A percentile compares a stretch with the other conserved stretches of the same genome.
Evolutionary conservation across 225 moss, liverwort and hornwort species (phyloP).

Genomic region (Antitrichia curtipendula): DNA sequence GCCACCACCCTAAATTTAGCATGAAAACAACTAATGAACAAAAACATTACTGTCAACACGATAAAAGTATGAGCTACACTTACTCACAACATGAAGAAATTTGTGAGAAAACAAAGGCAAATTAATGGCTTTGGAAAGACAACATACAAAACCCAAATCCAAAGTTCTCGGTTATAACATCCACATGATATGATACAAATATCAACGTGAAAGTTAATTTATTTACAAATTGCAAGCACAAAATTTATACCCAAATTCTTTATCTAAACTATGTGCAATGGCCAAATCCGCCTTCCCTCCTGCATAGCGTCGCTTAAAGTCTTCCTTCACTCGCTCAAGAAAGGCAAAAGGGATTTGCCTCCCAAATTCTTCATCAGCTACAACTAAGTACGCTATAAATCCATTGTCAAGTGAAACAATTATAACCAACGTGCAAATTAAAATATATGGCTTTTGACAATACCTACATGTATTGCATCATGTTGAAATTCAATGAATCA

Average conservation of each 20-base stretch:
- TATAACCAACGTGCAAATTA: not conserved
- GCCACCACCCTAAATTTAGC: not conserved
- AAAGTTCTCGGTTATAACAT: not conserved
- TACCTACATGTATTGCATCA: not conserved
- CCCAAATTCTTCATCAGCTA: slow-evolving; percentile 53
- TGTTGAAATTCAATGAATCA: not conserved
- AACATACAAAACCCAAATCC: too few relatives aligned
- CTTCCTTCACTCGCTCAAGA: slow-evolving; percentile 44
- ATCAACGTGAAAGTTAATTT: not conserved
- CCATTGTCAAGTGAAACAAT: not conserved
- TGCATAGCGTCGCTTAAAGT: slow-evolving; percentile 28
- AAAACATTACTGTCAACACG: not conserved
- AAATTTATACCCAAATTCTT: slow-evolving; percentile 29
- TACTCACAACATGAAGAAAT: too few relatives aligned
- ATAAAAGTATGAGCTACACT: not conserved
- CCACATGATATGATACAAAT: not conserved
- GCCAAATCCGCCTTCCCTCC: slow-evolving; percentile 36
- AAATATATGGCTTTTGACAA: not conserved
- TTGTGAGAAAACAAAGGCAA: too few relatives aligned
- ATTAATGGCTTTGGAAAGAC: too few relatives aligned
- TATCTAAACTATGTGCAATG: slow-evolving; percentile 48
- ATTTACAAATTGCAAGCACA: not conserved
- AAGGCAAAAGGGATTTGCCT: slow-evolving; percentile 48
- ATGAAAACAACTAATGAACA: not conserved
- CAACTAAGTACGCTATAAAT: slow-evolving; percentile 44